Evolutionary conservation across 306 rosid genomes (phyloP).

Genomic region (Arachis stenosperma): DNA sequence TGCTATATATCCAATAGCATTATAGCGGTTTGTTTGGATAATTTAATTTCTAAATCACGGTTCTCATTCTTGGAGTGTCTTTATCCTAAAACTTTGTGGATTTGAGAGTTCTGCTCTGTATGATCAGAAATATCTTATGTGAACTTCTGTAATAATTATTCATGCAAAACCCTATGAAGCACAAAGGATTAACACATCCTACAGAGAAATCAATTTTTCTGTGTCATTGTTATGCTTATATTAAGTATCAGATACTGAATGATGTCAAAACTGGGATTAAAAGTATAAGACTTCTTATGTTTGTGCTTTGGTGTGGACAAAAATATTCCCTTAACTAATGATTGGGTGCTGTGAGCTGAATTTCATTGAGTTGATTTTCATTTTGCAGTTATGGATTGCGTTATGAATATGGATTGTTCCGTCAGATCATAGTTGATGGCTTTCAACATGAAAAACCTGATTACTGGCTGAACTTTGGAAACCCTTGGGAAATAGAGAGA

Average conservation of each 20-base stretch:
- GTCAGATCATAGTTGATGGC: conserved; percentile 73
- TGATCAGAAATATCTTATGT: conserved; percentile 13
- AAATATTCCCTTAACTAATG: conserved; percentile 26
- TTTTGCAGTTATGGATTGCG: conserved; percentile 70
- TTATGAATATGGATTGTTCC: conserved; percentile 72
- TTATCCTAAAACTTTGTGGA: conserved; percentile 25
- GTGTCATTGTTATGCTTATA: conserved; percentile 14
- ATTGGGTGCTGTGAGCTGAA: conserved; percentile 23
- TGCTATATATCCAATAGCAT: conserved; percentile 17
- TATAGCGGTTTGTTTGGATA: conserved; percentile 12
- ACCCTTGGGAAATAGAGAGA: conserved; percentile 84
- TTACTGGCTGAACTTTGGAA: conserved; percentile 79
- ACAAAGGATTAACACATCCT: conserved; percentile 5
- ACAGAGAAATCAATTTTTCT: conserved; percentile 21
- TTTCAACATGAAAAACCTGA: conserved; percentile 81
- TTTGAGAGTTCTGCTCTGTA: conserved; percentile 24
- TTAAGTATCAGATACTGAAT: conserved; percentile 1
- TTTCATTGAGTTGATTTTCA: conserved; percentile 33
- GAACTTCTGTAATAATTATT: conserved; percentile 26
- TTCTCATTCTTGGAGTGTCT: conserved; percentile 13
- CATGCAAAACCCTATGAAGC: conserved; percentile 32
- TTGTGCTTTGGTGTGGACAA: conserved; percentile 32
- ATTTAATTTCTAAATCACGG: conserved; percentile 22
- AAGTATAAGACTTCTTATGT: conserved; percentile 28
- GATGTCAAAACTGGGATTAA: conserved; percentile 24